Percentiles rank a stretch among this genome's conserved stretches.
Conservation (phyloP, 495 filamentous ascomycete genomes). For the Penicillium antarcticum region DNA sequence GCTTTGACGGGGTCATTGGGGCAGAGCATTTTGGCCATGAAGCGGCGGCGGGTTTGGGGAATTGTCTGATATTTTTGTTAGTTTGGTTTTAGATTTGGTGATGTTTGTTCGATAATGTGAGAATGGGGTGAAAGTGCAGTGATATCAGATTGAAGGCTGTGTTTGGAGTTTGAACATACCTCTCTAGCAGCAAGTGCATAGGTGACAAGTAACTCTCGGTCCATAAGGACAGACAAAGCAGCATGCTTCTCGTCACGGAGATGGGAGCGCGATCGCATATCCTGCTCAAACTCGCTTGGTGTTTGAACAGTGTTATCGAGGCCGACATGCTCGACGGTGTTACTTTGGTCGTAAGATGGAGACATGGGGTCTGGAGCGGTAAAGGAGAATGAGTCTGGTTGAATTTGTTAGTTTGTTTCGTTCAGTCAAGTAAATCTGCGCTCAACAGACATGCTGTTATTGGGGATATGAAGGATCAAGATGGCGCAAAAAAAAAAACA, state of each 20-base stretch:
- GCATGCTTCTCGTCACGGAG: slow-evolving; percentile 36
- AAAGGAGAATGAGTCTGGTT: slow-evolving; percentile 2
- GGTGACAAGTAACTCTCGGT: slow-evolving; percentile 33
- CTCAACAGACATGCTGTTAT: no score
- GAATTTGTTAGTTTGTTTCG: neutral
- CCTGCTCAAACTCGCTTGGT: neutral
- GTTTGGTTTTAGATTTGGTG: neutral
- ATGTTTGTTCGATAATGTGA: neutral
- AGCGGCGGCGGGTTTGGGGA: slow-evolving; percentile 39
- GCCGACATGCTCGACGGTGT: neutral
- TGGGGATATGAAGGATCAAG: no score
- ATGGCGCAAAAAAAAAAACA: no score
- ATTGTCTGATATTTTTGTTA: slow-evolving; percentile 25
- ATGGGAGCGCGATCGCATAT: slow-evolving; percentile 4
- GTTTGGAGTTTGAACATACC: slow-evolving; percentile 14
- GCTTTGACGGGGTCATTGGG: slow-evolving; percentile 27
- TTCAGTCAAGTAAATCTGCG: neutral
- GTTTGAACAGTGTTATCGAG: slow-evolving; percentile 1
- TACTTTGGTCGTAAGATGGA: neutral
- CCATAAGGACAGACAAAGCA: slow-evolving; percentile 32
- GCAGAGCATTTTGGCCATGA: slow-evolving; percentile 33
- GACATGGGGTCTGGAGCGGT: neutral
- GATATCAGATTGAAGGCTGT: neutral
- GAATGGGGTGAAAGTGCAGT: neutral
- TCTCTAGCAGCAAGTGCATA: slow-evolving; percentile 33